These are phyloP conservation scores for Pholiota adiposa DNA, from an alignment of 1,284 basidiomycete genomes.

Conservation along the genomic window DNA sequence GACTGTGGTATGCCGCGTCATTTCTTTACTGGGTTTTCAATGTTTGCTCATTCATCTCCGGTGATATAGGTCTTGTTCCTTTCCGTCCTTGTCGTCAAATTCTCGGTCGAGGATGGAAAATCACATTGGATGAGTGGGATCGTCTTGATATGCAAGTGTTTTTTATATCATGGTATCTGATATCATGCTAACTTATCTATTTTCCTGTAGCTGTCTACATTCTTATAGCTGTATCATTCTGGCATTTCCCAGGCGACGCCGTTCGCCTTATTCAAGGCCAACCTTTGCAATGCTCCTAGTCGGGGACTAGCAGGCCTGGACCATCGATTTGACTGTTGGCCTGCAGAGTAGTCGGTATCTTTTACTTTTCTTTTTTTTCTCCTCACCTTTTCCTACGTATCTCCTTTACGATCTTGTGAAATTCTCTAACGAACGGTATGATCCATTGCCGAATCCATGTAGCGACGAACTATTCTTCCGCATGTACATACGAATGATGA, in stretches of 20 bases:
- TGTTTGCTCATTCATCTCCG: neutral
- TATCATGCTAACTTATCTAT: neutral
- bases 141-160: conserved; percentile 51
- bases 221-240: conserved; percentile 47
- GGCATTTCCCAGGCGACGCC: conserved; percentile 44
- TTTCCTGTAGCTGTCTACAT: conserved; percentile 37
- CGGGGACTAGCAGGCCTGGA: neutral
- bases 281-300: conserved; percentile 30
- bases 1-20: conserved; percentile 33
- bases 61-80: conserved; percentile 46
- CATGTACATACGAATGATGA: too few species aligned
- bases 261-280: conserved; percentile 38
- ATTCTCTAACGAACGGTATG: neutral
- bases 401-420: neutral
- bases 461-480: neutral
- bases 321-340: too few species aligned
- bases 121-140: conserved; percentile 66
- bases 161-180: neutral
- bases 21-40: neutral
- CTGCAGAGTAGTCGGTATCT: neutral
- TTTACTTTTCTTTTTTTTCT: neutral
- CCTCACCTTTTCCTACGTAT: neutral
- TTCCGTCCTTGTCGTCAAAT: conserved; percentile 63
- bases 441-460: neutral
- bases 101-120: conserved; percentile 65